Evolutionary conservation across 2,329 filamentous ascomycete species (phyloP), one percentile per base, ranked within the genome.

Genomic region (Colletotrichum tabaci): DNA sequence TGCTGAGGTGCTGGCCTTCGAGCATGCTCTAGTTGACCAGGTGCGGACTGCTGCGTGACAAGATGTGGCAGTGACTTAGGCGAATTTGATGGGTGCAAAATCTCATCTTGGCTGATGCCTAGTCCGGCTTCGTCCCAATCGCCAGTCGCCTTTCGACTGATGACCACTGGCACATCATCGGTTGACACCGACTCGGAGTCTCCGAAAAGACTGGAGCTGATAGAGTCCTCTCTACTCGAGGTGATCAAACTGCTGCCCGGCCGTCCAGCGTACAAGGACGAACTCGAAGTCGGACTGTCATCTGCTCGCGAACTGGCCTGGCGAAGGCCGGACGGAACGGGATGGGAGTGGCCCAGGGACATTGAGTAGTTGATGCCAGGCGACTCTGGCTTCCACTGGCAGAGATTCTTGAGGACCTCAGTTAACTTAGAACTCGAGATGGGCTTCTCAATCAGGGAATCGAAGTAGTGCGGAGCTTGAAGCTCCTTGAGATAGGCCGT

Each of bases 401-500:
- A 99, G 38, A 98, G 88, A 67, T 92, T 91, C 74, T 93, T 92
- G 75, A 99, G 87, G 0, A 96, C 94, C 78, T 99, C 95, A 0
- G 92, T 94, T 61, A 99, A 83, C 82, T 98, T 98, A 3, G 93
- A 93, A 53, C 94, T 92, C 49, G 96, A 98, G 46, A 97, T 97
- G 35, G 96, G 96, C 82, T 99, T 99, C 82, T 99, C 95, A 63
- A 99, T 94, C 62, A 99, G 86, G 1, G 94, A 94, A 80, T 98
- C 95, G 78, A 99, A 99, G 81, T 98, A 94, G 82, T 99, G 96
- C 4, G 94, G 94, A 71, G 95, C 95, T 76, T 96, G 95, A 2
- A 99, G 87, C 79, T 99, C 96, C 80, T 98, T 98, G n/a, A 99
- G 86, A 80, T 99, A 99, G 8, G 96, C 96, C 4, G 96, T 99